These are phyloP conservation scores for Leccinum truebloodii DNA, from an alignment of 768 basidiomycete species.

Conservation along the genomic window DNA sequence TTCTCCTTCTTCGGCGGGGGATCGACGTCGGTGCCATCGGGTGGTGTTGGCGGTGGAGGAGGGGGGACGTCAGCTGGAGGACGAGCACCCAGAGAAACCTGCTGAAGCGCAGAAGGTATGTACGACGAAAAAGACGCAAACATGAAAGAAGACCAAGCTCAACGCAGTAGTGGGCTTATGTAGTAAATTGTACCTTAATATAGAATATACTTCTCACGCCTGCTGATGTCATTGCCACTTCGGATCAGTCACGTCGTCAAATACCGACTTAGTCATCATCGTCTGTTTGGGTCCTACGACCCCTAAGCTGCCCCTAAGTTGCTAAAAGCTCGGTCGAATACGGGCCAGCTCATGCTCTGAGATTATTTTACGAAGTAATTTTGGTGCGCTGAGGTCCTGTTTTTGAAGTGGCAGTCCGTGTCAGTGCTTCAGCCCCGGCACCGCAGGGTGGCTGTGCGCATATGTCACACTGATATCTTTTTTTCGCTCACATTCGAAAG, in stretches of 20 bases:
- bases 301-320: no score
- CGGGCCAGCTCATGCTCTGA: no score
- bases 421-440: no score
- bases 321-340: no score
- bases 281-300: no score
- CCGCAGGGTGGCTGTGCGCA: no score
- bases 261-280: neutral
- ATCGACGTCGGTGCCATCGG: constrained; percentile 24
- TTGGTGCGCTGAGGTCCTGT: no score
- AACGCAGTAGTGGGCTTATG: constrained; percentile 16
- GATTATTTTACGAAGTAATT: no score
- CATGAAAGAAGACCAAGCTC: constrained; percentile 35
- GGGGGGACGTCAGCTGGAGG: constrained; percentile 20
- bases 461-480: no score
- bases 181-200: neutral
- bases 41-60: constrained; percentile 11
- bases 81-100: constrained; percentile 27
- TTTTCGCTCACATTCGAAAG: no score
- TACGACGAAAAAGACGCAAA: constrained; percentile 54
- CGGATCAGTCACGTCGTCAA: constrained; percentile 5
- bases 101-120: constrained; percentile 50
- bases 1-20: constrained; percentile 47
- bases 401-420: no score
- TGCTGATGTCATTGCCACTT: constrained; percentile 9
- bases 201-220: constrained; percentile 18